A percentile compares a stretch with the other conserved stretches of the same genome.
Evolutionary conservation across 2,329 filamentous ascomycete genomes (phyloP).

Genomic region (Talaromyces sp.): DNA sequence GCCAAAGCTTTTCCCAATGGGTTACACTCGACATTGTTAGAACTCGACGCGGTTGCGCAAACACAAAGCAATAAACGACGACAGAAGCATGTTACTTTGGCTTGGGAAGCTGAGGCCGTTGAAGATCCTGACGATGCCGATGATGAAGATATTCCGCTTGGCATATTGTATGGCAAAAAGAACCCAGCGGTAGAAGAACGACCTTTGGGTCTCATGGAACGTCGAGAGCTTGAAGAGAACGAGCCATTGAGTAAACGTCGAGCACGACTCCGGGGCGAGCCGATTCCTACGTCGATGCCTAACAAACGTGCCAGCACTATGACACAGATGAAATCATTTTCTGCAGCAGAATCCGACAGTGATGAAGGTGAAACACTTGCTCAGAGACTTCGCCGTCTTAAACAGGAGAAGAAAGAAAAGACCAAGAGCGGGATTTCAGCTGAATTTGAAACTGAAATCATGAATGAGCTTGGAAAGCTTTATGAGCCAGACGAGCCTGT

Average conservation of each 20-base stretch:
- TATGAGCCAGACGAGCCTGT: constrained; percentile 17
- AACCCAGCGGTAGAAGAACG: constrained; percentile 27
- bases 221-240: constrained; percentile 81
- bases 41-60: constrained; percentile 86
- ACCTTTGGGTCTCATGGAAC: constrained; percentile 52
- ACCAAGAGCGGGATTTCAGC: constrained; percentile 27
- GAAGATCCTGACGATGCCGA: constrained; percentile 46
- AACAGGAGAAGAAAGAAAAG: constrained; percentile 27
- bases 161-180: constrained; percentile 62
- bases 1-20: constrained; percentile 63
- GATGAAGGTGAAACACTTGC: constrained; percentile 43
- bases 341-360: constrained; percentile 25
- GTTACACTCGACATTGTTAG: constrained; percentile 83
- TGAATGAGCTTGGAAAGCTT: constrained; percentile 36
- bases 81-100: constrained; percentile 72
- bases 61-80: constrained; percentile 67
- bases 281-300: constrained; percentile 25
- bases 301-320: constrained; percentile 31
- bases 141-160: constrained; percentile 85
- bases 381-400: constrained; percentile 40
- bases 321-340: constrained; percentile 26
- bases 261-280: constrained; percentile 64
- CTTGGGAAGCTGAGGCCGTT: constrained; percentile 66
- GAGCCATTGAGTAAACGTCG: constrained; percentile 78
- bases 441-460: constrained; percentile 42